Evolutionary conservation across 169 alveolate species (phyloP).

Genomic region (Plasmodium ovale): DNA sequence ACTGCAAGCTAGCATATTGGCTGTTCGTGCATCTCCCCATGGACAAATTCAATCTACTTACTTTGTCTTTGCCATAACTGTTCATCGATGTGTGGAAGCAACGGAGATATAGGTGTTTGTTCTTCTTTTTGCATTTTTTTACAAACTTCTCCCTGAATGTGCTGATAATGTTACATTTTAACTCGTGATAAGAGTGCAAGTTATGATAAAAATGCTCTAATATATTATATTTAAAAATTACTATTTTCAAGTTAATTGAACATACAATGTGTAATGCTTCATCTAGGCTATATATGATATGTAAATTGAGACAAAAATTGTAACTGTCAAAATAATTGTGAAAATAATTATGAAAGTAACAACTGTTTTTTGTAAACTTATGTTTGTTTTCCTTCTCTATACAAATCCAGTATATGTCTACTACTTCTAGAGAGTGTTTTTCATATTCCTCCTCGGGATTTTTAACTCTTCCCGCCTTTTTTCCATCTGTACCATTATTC

Average conservation of each 20-base stretch:
- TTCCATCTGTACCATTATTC: too few species aligned
- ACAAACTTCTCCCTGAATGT: conserved; percentile 35
- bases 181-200: conserved; percentile 1
- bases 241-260: conserved; percentile 46
- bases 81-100: background rate
- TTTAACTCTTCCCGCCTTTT: background rate
- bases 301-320: conserved; percentile 17
- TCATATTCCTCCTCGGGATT: conserved; percentile 15
- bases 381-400: conserved; percentile 49
- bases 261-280: conserved; percentile 36
- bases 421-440: conserved; percentile 23
- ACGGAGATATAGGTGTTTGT: background rate
- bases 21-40: background rate
- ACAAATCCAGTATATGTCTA: conserved; percentile 51
- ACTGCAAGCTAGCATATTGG: background rate
- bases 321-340: background rate
- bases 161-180: conserved; percentile 13
- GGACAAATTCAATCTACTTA: background rate
- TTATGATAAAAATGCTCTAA: conserved; percentile 53
- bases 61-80: background rate
- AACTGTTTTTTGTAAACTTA: conserved; percentile 3
- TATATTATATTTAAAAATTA: conserved; percentile 62
- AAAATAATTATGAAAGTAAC: background rate
- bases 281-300: conserved; percentile 58
- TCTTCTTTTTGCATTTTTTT: conserved; percentile 34